Evolutionary conservation across 768 basidiomycete species (phyloP), one percentile per base, ranked within the genome.

Genomic region (Chalciporus chontae): DNA sequence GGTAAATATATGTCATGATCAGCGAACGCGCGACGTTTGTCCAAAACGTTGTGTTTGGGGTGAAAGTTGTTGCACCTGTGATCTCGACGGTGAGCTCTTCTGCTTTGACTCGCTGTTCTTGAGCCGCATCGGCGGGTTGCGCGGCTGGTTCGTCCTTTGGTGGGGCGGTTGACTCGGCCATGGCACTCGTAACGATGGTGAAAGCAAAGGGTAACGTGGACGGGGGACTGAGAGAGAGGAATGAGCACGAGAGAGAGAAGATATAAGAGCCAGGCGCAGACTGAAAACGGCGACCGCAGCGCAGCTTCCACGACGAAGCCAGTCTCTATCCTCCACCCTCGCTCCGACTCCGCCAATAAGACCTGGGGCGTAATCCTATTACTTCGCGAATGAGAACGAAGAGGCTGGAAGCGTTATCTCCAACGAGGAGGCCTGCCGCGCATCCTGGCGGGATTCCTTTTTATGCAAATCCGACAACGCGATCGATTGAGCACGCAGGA

Each of bases 31-130:
- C 15, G 26, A 21, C 11, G 15, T 32, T 15, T 8, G 4, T n/a
- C 5, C 14, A 15, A 36, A n/a, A 2, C 29, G 29, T 31, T 11
- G 29, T 31, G 29, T 7, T 13, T 31, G 4, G 11, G 31, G 15
- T n/a, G 38, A 13, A 11, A 18, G 19, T 8, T 27, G 8, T 23
- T 24, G 11, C 23, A 60, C 66, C 55, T 51, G 67, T 65, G 46
- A 67, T 69, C 48, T 63, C 63, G 43, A 67, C 57, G 4, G 44
- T 43, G 36, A 69, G 48, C 29, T 67, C 65, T 10, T 51, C 48
- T 5, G 13, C 26, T 31, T 52, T 51, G 10, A 14, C 7, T n/a
- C 3, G 40, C 32, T 54, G 53, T 18, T 37, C 56, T n/a, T 8
- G 38, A 24, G 13, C 47, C 3, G 40, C 14, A 9, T 7, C 36